Percentiles rank a stretch among this genome's conserved stretches.
phyloP scores from a whole-genome alignment of 2,329 filamentous ascomycete genomes.

The Fusarium buharicum region DNA sequence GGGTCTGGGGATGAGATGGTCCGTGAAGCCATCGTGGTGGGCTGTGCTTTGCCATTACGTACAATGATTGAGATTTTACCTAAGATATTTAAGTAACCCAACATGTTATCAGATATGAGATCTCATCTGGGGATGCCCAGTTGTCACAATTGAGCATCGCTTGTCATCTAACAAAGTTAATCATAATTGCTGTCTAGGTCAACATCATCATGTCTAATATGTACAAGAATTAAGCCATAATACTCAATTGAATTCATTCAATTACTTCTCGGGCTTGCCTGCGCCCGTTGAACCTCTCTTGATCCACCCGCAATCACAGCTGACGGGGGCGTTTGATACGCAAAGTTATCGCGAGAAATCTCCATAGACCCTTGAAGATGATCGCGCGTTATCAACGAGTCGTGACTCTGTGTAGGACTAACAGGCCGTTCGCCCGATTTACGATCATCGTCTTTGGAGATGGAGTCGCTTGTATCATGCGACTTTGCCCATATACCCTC shows the following conservation, averaged over 20 bases:
- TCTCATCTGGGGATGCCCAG: neutral
- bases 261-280: slow-evolving; percentile 8
- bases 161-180: slow-evolving; percentile 13
- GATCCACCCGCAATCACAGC: slow-evolving; percentile 33
- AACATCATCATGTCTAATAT: slow-evolving; percentile 1
- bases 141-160: neutral
- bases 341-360: slow-evolving; percentile 4
- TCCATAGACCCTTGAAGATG: slow-evolving; percentile 34
- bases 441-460: slow-evolving; percentile 34
- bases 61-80: slow-evolving; percentile 18
- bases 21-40: slow-evolving; percentile 23
- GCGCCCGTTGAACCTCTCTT: slow-evolving; percentile 33
- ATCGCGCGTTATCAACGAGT: slow-evolving; percentile 43
- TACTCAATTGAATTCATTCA: neutral
- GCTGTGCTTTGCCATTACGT: slow-evolving; percentile 32
- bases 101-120: neutral
- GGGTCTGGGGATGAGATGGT: slow-evolving; percentile 23
- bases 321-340: slow-evolving; percentile 9
- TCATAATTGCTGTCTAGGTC: slow-evolving; percentile 2
- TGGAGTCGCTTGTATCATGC: slow-evolving; percentile 34
- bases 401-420: slow-evolving; percentile 46
- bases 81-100: neutral
- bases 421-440: slow-evolving; percentile 33
- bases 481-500: slow-evolving; percentile 43
- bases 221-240: neutral